Conservation (phyloP, 2,329 filamentous ascomycete genomes). For the Thelonectria discophora region DNA sequence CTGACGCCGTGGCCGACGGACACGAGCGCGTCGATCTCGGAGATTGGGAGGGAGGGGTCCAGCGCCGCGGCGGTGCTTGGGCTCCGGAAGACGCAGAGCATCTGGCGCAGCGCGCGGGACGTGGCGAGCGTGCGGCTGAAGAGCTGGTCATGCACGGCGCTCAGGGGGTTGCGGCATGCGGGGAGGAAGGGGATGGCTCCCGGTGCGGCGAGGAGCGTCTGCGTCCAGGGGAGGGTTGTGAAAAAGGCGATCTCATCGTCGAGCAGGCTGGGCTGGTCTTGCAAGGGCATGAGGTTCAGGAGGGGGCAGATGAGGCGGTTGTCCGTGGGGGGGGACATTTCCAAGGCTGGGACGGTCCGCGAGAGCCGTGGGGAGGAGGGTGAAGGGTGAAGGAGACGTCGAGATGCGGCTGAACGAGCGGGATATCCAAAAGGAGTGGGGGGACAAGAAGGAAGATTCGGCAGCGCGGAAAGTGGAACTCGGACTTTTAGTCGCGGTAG, state of each 20-base stretch:
- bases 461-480: slow-evolving; percentile 22
- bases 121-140: slow-evolving; percentile 46
- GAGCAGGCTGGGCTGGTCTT: slow-evolving; percentile 41
- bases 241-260: slow-evolving; percentile 45
- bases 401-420: background rate
- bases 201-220: slow-evolving; percentile 40
- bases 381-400: slow-evolving; percentile 14
- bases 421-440: slow-evolving; percentile 23
- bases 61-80: slow-evolving; percentile 37
- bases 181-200: slow-evolving; percentile 46
- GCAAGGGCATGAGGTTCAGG: slow-evolving; percentile 42
- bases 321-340: slow-evolving; percentile 31
- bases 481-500: slow-evolving; percentile 20
- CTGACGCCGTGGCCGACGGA: slow-evolving; percentile 47
- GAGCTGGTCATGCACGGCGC: slow-evolving; percentile 45
- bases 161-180: slow-evolving; percentile 45
- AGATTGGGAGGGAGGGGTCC: slow-evolving; percentile 41
- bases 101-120: slow-evolving; percentile 42
- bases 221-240: slow-evolving; percentile 49
- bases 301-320: slow-evolving; percentile 45
- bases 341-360: slow-evolving; percentile 21
- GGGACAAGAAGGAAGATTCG: slow-evolving; percentile 21
- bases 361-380: slow-evolving; percentile 9
- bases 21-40: slow-evolving; percentile 44
- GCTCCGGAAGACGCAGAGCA: slow-evolving; percentile 48